These are phyloP conservation scores for Rhodomyrtus tomentosa DNA, from an alignment of 345 rosid species.

Conservation along the genomic window DNA sequence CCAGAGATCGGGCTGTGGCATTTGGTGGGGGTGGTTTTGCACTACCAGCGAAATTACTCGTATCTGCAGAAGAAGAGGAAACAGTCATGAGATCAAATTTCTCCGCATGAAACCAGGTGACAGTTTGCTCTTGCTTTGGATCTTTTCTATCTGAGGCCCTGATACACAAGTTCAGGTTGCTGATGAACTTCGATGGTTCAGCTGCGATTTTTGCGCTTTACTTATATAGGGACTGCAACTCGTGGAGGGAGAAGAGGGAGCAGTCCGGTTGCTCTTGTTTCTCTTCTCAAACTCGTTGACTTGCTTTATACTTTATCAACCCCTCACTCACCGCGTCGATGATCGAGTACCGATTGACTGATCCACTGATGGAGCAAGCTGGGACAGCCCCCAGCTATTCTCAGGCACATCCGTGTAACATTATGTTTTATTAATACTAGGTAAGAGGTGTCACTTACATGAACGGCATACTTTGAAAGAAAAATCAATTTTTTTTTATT, in stretches of 20 bases:
- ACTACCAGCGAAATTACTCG: constrained; percentile 45
- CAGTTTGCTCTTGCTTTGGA: background rate
- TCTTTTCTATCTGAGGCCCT: background rate
- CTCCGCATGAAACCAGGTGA: background rate
- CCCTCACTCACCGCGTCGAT: background rate
- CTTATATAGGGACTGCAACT: background rate
- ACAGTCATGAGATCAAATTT: constrained; percentile 5
- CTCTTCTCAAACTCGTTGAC: background rate
- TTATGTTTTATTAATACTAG: background rate
- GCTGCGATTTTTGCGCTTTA: background rate
- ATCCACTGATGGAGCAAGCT: background rate
- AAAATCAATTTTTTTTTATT: background rate
- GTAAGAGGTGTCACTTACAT: background rate
- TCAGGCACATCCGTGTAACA: background rate
- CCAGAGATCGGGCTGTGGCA: constrained; percentile 73
- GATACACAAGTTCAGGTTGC: background rate
- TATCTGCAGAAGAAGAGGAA: constrained; percentile 68
- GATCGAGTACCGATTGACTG: background rate
- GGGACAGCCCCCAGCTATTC: background rate
- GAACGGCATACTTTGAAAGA: background rate
- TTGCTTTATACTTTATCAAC: background rate
- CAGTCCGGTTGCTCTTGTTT: background rate
- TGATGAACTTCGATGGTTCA: background rate
- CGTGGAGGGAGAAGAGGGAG: background rate
- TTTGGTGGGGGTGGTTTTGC: constrained; percentile 48